A percentile compares a stretch with the other conserved stretches of the same genome.
Conservation (phyloP, 768 basidiomycete genomes). For the Mycena kentingensis region DNA sequence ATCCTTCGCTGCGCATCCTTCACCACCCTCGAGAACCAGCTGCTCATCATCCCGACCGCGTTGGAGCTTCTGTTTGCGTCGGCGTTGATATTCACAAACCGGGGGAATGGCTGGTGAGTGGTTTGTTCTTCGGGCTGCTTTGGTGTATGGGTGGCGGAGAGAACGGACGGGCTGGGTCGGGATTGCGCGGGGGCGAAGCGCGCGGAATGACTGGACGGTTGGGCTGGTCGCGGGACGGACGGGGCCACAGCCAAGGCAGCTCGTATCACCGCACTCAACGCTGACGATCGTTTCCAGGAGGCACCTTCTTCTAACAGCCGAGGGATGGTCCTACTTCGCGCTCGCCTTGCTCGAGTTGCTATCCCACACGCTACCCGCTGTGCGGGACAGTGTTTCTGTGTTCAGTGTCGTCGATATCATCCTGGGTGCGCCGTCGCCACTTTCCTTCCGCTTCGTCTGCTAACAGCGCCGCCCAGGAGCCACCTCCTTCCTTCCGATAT, state of each 20-base stretch:
- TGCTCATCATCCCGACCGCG: constrained; percentile 62
- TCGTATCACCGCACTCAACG: too few relatives aligned
- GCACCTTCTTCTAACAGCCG: constrained; percentile 60
- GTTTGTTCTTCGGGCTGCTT: background rate
- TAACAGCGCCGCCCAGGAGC: constrained; percentile 41
- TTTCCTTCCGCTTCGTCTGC: background rate
- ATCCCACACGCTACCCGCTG: constrained; percentile 55
- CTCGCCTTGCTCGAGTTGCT: constrained; percentile 64
- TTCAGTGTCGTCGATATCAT: constrained; percentile 60
- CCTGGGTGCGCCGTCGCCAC: constrained; percentile 51
- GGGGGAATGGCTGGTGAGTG: constrained; percentile 52
- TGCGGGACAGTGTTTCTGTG: constrained; percentile 42
- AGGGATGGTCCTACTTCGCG: constrained; percentile 61
- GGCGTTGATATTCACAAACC: constrained; percentile 50
- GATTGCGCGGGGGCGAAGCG: too few relatives aligned
- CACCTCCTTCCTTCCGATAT: constrained; percentile 64
- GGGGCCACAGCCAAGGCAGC: too few relatives aligned
- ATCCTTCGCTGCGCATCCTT: constrained; percentile 72
- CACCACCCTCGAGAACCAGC: constrained; percentile 43
- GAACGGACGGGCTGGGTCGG: too few relatives aligned
- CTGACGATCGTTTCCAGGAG: constrained; percentile 41
- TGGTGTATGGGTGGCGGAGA: too few relatives aligned
- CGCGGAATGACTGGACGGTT: too few relatives aligned
- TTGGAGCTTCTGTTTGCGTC: constrained; percentile 64
- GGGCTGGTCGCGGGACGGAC: too few relatives aligned